Evolutionary conservation across 352 stramenopile genomes (phyloP), one percentile per base, ranked within the genome.

Genomic region (Phytophthora agathidicida): DNA sequence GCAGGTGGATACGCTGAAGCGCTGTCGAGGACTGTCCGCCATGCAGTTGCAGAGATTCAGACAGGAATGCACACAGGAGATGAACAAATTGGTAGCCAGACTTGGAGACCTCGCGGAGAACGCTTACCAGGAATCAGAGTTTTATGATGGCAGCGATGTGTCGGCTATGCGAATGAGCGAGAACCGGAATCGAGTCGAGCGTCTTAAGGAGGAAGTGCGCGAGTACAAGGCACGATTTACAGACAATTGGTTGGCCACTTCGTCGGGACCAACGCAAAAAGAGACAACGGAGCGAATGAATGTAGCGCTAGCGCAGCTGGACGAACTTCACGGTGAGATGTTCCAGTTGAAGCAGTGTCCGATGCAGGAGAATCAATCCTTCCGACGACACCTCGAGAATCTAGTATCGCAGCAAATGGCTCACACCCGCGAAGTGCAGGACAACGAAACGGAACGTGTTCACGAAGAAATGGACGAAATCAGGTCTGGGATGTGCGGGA

Each of bases 391-490:
- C 39, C 59, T 90, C 1, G 74, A 88, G 37, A 70, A 65, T n/a
- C 52, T 87, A 28, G 36, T 90, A 23, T 53, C 62, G 28, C 61
- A 54, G n/a, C 71, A 88, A 51, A 77, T 88, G 67, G 45, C 60
- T 13, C 69, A 76, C 10, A 70, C 76, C 27, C 75, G 76, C 2
- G 72, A 83, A 7, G 35, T 71, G 13, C 80, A 90, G 26, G 68
- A 80, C 16, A 79, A 77, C 23, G 80, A 86, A 22, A 60, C 70
- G 31, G 78, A 83, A 44, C 77, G 71, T 0, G 53, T 90, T 31
- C 63, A 77, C 23, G 71, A 84, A 19, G 80, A 90, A 56, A 71
- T 88, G 73, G 76, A 87, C 51, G 76, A 83, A 11, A 68, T 90
- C 22, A 74, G 78, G 20, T 86, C 80, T 2, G 78, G 83, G 20